A percentile compares a stretch with the other conserved stretches of the same genome.
phyloP scores from a whole-genome alignment of 306 rosid species.

The Sindora glabra region DNA sequence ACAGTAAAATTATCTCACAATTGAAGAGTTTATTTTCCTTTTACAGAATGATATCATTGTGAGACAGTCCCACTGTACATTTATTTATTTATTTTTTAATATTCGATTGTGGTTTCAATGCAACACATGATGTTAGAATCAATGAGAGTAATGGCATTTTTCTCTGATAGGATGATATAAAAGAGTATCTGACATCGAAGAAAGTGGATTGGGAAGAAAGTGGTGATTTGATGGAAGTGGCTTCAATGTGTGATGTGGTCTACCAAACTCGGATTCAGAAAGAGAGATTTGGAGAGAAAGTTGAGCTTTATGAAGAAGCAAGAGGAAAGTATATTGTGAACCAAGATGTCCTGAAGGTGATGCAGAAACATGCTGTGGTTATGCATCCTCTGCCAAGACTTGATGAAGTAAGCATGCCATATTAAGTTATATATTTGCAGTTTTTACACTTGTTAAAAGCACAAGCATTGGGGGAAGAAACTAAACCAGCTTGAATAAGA shows the following conservation, averaged over 20 bases:
- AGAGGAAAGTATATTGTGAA: constrained; percentile 55
- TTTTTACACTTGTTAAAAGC: not conserved
- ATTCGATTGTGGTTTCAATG: no score
- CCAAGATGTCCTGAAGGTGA: constrained; percentile 24
- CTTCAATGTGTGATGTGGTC: constrained; percentile 43
- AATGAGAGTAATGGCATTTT: not conserved
- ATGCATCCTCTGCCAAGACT: constrained; percentile 62
- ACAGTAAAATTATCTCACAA: no score
- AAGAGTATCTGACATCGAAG: constrained; percentile 34
- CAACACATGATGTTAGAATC: not conserved
- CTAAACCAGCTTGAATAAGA: no score
- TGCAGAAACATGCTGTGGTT: constrained; percentile 47
- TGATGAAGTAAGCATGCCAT: constrained; percentile 32
- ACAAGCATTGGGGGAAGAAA: not conserved
- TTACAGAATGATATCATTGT: no score
- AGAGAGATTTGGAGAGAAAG: constrained; percentile 46
- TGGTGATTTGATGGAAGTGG: constrained; percentile 44
- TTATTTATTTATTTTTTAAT: no score
- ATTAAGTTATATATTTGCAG: not conserved
- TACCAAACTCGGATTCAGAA: constrained; percentile 57
- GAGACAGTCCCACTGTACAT: no score
- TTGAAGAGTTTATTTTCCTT: no score
- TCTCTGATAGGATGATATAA: constrained; percentile 42
- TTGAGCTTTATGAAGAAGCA: constrained; percentile 47
- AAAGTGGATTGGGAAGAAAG: constrained; percentile 55